Conservation (phyloP, 129 eudicot species). For the Artemisia annua region DNA sequence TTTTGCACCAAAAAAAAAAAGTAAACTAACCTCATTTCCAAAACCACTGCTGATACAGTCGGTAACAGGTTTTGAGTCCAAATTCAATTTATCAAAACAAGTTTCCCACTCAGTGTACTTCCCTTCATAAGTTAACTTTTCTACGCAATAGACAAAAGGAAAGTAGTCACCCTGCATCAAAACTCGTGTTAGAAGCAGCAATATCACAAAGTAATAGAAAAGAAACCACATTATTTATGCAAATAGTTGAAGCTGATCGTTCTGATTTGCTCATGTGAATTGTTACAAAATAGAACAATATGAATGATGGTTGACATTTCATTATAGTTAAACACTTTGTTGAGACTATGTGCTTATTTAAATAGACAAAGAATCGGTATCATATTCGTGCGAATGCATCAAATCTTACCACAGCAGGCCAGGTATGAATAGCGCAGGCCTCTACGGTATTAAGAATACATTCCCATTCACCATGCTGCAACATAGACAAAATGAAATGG, state of each 20-base stretch:
- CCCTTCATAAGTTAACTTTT: conserved; percentile 49
- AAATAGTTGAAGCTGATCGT: no score
- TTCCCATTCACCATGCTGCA: conserved; percentile 91
- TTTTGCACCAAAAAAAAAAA: no score
- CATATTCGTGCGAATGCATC: not conserved
- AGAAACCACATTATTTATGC: not conserved
- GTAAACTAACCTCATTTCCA: conserved; percentile 63
- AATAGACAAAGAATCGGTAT: not conserved
- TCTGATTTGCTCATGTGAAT: not conserved
- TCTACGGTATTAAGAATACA: conserved; percentile 81
- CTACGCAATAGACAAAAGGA: conserved; percentile 81
- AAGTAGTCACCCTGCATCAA: conserved; percentile 73
- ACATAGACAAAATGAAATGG: conserved; percentile 18
- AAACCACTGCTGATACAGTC: conserved; percentile 59
- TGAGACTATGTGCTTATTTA: not conserved
- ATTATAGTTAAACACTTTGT: not conserved
- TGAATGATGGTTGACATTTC: not conserved
- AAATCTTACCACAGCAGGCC: conserved; percentile 77
- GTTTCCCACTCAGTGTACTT: conserved; percentile 74
- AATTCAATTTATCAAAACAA: conserved; percentile 64
- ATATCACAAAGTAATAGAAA: not conserved
- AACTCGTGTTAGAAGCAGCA: conserved; percentile 1
- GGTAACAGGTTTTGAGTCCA: conserved; percentile 66
- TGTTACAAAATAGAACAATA: not conserved
- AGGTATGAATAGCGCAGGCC: conserved; percentile 82